Percentiles rank a stretch among this genome's conserved stretches.
These are phyloP conservation scores for Geotrichum histeridarum DNA, from an alignment of 1,139 yeast genomes.

Conservation along the genomic window DNA sequence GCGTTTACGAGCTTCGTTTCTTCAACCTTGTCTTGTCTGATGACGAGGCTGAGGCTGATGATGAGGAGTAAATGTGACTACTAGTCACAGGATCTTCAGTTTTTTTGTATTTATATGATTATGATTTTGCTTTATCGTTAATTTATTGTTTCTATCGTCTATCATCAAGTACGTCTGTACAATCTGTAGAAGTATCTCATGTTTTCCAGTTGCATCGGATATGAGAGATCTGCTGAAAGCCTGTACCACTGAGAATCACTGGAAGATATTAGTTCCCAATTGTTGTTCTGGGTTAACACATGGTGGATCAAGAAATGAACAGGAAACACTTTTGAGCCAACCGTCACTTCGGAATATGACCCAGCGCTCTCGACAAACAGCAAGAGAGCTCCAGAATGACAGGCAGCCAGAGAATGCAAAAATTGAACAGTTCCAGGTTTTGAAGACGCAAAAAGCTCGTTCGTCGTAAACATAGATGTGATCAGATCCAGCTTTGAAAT, in stretches of 20 bases:
- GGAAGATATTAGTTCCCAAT: constrained; percentile 61
- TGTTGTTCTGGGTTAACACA: constrained; percentile 47
- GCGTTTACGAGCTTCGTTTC: constrained; percentile 97
- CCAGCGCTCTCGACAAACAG: constrained; percentile 86
- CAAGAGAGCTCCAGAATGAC: constrained; percentile 55
- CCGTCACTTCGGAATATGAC: constrained; percentile 71
- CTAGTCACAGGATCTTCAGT: background rate
- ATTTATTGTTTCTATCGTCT: constrained; percentile 20
- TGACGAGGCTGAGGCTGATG: constrained; percentile 70
- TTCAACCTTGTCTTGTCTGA: constrained; percentile 98
- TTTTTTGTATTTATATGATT: constrained; percentile 2
- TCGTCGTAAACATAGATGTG: constrained; percentile 77
- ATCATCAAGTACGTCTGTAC: constrained; percentile 45
- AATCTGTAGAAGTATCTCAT: constrained; percentile 82
- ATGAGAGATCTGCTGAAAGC: constrained; percentile 50
- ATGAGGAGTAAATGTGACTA: constrained; percentile 16
- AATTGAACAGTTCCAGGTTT: constrained; percentile 56
- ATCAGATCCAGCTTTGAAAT: constrained; percentile 42
- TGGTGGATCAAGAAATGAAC: constrained; percentile 76
- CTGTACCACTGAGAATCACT: constrained; percentile 84
- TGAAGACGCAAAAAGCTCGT: constrained; percentile 72
- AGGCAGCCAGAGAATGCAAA: constrained; percentile 45
- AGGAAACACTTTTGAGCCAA: constrained; percentile 75
- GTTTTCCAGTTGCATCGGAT: constrained; percentile 72
- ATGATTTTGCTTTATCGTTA: background rate